Base-by-base conservation (phyloP, 768 basidiomycete species). In the Mycena olivaceomarginata region DNA sequence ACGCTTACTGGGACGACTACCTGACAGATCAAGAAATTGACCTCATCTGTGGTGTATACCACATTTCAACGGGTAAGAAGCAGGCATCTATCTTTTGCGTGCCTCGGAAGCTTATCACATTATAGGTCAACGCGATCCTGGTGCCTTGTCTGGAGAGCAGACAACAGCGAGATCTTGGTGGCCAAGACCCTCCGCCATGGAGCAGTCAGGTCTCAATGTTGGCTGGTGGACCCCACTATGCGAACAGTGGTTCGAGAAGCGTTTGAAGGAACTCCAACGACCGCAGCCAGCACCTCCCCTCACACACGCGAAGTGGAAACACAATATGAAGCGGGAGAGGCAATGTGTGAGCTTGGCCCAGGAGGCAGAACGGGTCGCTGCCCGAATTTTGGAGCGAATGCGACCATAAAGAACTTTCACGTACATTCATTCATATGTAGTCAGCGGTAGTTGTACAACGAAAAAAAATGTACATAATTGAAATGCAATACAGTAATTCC, bases 251-350 rank as follows among this genome's bases (percentile, higher is more conserved):
- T 60, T 15, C 31, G 3, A 39, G 15, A 10, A 16, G 4, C 65
- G 46, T 6, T 45, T 46, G 12, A 8, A 13, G 11, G 16, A 51
- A 4, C 43, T 67, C 13, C 45, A 48, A 37, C 16, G 2, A 1
- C 64, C 64, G n/a, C 4, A 66, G 41, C 63, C 41, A 4, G 63
- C 63, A n/a, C 43, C 43, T 45, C 18, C 45, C 20, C 25, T 65
- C 4, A 10, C 63, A 15, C 63, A 65, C n/a, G 63, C 41, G 11
- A 45, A 41, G 16, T 65, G 63, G 63, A 65, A 65, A 41, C 63
- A 65, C 25, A 20, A 65, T 20, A n/a, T 65, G 41, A 65, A 65
- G 63, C 9, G 43, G 25, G 63, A 65, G 63, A 40, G 63, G 18
- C 43, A 45, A 65, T 65, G 63, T 45, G 41, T 41, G n/a, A 13